Evolutionary conservation across 2,329 filamentous ascomycete species (phyloP).

Genomic region (Sphaerostilbella broomeana): DNA sequence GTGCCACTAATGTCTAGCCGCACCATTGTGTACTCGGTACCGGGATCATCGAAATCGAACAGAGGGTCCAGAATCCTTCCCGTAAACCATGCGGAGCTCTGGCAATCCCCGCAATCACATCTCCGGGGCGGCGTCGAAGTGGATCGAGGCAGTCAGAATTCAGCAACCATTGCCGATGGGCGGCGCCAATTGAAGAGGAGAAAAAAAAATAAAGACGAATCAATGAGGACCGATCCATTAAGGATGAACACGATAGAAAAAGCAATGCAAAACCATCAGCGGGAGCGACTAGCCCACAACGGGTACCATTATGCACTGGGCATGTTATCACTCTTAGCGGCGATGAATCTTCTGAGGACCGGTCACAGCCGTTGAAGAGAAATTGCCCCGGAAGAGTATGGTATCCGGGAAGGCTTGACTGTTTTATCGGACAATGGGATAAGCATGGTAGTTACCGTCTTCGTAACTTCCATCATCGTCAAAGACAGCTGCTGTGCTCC

Average conservation of each 20-base stretch:
- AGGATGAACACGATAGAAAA: background rate
- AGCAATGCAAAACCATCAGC: constrained; percentile 4
- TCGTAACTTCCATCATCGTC: constrained; percentile 24
- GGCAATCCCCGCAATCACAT: background rate
- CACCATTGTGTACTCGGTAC: no score
- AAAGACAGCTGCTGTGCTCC: constrained; percentile 12
- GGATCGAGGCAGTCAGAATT: background rate
- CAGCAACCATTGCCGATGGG: background rate
- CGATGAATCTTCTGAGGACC: background rate
- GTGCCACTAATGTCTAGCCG: no score
- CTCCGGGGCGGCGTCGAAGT: no score
- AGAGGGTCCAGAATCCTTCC: no score
- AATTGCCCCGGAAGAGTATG: background rate
- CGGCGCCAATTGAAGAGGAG: background rate
- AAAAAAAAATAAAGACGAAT: background rate
- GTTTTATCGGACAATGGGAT: constrained; percentile 26
- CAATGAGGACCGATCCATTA: constrained; percentile 1
- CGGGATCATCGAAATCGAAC: no score
- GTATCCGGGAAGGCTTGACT: background rate
- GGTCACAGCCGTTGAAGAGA: background rate
- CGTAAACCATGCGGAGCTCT: background rate
- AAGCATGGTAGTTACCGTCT: constrained; percentile 31
- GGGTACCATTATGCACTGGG: constrained; percentile 8
- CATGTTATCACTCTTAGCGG: background rate
- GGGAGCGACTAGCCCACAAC: constrained; percentile 8